Evolutionary conservation across 345 rosid species (phyloP).

Genomic region (Isatis tinctoria): DNA sequence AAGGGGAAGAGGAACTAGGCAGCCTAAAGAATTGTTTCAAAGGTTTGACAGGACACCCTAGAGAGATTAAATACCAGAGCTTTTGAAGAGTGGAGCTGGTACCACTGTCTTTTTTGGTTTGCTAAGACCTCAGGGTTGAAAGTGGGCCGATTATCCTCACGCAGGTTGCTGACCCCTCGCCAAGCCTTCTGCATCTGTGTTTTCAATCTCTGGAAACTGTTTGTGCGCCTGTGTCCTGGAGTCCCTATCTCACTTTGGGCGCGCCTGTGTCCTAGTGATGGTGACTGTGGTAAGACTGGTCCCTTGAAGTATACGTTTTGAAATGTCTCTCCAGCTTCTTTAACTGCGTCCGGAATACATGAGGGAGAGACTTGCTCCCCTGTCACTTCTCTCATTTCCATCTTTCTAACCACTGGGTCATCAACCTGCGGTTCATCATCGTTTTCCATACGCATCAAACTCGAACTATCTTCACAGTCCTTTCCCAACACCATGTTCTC

Average conservation of each 20-base stretch:
- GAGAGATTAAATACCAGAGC: slow-evolving; percentile 50
- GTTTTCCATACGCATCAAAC: slow-evolving; percentile 4
- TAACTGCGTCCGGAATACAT: slow-evolving; percentile 5
- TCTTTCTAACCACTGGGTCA: slow-evolving; percentile 35
- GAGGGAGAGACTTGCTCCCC: slow-evolving; percentile 39
- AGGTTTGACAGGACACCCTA: slow-evolving; percentile 9
- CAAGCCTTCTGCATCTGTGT: slow-evolving; percentile 83
- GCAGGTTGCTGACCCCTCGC: slow-evolving; percentile 62
- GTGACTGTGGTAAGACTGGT: slow-evolving; percentile 33
- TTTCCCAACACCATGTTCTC: slow-evolving; percentile 2
- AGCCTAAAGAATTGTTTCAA: slow-evolving; percentile 4
- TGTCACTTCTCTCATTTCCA: slow-evolving; percentile 50
- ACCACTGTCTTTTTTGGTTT: slow-evolving; percentile 96
- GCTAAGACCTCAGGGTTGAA: slow-evolving; percentile 97
- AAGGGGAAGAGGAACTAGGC: slow-evolving; percentile 1
- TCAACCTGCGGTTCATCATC: slow-evolving; percentile 21
- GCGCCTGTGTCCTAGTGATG: slow-evolving; percentile 52
- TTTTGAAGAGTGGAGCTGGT: slow-evolving; percentile 83
- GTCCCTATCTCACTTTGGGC: slow-evolving; percentile 55
- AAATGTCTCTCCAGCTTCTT: slow-evolving; percentile 28
- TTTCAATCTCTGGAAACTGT: slow-evolving; percentile 70
- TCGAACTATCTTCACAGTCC: slow-evolving; percentile 5
- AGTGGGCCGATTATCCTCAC: slow-evolving; percentile 44
- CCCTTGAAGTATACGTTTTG: slow-evolving; percentile 30
- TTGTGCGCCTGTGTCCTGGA: slow-evolving; percentile 43